These are phyloP conservation scores for Chenopodium suecicum DNA, from an alignment of 148 eudicot genomes.

Conservation along the genomic window DNA sequence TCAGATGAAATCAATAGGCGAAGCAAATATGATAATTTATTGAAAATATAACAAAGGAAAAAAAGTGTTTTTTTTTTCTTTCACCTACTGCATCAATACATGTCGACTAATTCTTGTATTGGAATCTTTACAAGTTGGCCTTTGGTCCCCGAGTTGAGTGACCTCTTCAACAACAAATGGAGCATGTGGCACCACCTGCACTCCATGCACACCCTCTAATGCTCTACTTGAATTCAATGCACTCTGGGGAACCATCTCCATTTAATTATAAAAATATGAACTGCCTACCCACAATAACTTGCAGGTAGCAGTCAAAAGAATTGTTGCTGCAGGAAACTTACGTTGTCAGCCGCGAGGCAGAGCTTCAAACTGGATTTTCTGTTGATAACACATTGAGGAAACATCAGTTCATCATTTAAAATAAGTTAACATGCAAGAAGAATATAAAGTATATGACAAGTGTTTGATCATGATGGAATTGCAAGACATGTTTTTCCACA, in stretches of 20 bases:
- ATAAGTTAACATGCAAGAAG: not conserved
- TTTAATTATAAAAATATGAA: constrained; percentile 48
- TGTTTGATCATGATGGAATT: not conserved
- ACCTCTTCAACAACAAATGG: constrained; percentile 75
- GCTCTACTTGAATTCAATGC: constrained; percentile 46
- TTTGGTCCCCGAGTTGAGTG: constrained; percentile 46
- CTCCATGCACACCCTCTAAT: constrained; percentile 78
- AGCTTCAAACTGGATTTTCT: not conserved
- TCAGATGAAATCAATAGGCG: not conserved
- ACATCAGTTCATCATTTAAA: not conserved
- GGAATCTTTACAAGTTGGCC: constrained; percentile 32
- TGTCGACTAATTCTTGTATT: constrained; percentile 33
- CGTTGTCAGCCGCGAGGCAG: not conserved
- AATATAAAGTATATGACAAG: not conserved
- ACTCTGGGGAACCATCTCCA: constrained; percentile 60
- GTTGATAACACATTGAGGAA: not conserved
- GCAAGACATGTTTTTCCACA: not conserved
- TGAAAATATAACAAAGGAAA: not conserved
- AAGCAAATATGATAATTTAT: not conserved
- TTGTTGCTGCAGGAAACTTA: constrained; percentile 1
- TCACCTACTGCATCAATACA: constrained; percentile 57
- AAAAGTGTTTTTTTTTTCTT: not conserved
- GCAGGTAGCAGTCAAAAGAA: constrained; percentile 31
- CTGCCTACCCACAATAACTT: constrained; percentile 59
- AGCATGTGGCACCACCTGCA: constrained; percentile 70